A percentile compares a stretch with the other conserved stretches of the same genome.
phyloP scores from a whole-genome alignment of 192 early-diverging fungal species.

The Radiomyces spectabilis region DNA sequence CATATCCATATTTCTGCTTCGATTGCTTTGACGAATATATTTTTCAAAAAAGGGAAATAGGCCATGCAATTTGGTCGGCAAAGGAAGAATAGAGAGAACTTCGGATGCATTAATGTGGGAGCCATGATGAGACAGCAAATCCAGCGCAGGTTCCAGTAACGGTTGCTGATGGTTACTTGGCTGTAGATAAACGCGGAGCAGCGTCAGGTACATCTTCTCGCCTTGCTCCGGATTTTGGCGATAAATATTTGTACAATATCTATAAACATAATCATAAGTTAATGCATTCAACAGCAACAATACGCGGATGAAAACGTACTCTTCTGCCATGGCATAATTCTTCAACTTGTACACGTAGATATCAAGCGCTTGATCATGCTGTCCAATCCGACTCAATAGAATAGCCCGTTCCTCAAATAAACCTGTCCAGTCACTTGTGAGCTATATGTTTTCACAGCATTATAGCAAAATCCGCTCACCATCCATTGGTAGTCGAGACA shows the following conservation, averaged over 20 bases:
- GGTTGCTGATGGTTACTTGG: constrained; percentile 34
- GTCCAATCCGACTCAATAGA: constrained; percentile 72
- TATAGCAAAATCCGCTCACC: constrained; percentile 23
- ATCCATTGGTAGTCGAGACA: constrained; percentile 69
- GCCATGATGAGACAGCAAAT: constrained; percentile 58
- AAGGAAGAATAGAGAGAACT: constrained; percentile 27
- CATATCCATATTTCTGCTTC: constrained; percentile 50
- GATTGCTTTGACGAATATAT: constrained; percentile 54
- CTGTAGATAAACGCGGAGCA: constrained; percentile 55
- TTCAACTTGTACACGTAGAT: constrained; percentile 77
- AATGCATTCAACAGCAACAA: not conserved
- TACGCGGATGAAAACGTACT: constrained; percentile 29
- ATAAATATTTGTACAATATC: constrained; percentile 55
- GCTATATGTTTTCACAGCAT: not conserved
- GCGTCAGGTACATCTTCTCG: constrained; percentile 54
- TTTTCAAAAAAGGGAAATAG: constrained; percentile 56
- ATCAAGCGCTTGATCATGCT: constrained; percentile 78
- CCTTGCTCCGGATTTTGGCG: constrained; percentile 35
- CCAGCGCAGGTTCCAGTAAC: constrained; percentile 49
- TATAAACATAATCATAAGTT: constrained; percentile 26
- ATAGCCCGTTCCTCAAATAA: constrained; percentile 79
- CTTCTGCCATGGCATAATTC: constrained; percentile 60
- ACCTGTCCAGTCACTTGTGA: constrained; percentile 34
- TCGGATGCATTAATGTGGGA: constrained; percentile 53
- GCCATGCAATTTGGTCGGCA: constrained; percentile 14